Evolutionary conservation across 2,329 filamentous ascomycete genomes (phyloP), one percentile per base, ranked within the genome.

Genomic region (Trichophyton mentagrophytes): DNA sequence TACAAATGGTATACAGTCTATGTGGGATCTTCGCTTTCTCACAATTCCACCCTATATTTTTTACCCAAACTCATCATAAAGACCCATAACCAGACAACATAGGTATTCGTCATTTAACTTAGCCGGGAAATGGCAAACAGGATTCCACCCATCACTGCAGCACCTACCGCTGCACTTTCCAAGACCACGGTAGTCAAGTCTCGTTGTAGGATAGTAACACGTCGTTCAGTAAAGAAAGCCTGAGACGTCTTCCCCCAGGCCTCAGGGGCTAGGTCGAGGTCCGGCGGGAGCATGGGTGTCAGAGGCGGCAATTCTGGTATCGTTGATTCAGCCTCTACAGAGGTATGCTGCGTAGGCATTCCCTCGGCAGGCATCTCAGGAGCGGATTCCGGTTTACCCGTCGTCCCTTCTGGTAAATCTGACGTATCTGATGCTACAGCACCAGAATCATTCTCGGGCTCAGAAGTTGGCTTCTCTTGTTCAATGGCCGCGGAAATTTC

Each of bases 141-240:
- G 56, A 77, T 36, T 22, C 38, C 72, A 40, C 80, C 81, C 59
- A 80, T 81, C 15, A 87, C 65, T 0, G 80, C 78, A 9, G 84
- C 86, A n/a, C 88, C 87, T 0, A 83, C 80, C 30, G 82, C 78
- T 6, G 82, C 84, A 60, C 86, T 82, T 72, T 90, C 83, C 40
- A 89, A 73, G 57, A 82, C 85, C 65, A 88, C 76, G n/a, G 86
- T 73, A 1, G 87, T 89, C 36, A 87, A 75, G 67, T 91, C 87
- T 59, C 82, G 80, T 77, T 88, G 88, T 49, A 82, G 81, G 63
- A 89, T 68, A 57, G 80, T 77, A 67, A 90, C 76, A 63, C 74
- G 75, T 65, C 84, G 78, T 61, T 89, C 84, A 72, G 86, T 89
- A 73, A 80, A 82, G 15, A 89, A 71, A 64, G 89, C 85, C 46